Conservation (phyloP, 768 basidiomycete genomes). For the Agaricus sinodeliciosus region DNA sequence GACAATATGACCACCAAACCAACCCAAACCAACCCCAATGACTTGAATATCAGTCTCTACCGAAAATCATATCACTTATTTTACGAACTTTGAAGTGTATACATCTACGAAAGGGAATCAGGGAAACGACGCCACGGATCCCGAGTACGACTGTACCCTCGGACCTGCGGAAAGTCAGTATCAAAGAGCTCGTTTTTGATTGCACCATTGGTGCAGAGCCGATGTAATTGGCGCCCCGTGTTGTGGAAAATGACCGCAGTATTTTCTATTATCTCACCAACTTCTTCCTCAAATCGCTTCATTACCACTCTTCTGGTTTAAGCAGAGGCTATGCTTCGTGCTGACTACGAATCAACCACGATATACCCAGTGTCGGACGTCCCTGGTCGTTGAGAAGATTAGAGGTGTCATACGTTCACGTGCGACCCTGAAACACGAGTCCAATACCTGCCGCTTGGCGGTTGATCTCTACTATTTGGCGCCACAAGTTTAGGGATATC, state of each 20-base stretch:
- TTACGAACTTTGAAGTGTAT: not conserved
- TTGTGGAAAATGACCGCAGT: too few relatives aligned
- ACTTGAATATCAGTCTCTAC: not conserved
- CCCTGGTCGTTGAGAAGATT: too few relatives aligned
- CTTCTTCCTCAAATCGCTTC: not conserved
- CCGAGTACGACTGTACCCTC: not conserved
- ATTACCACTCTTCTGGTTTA: too few relatives aligned
- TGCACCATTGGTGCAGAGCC: not conserved
- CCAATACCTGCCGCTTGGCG: not conserved
- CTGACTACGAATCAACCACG: too few relatives aligned
- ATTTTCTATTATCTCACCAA: too few relatives aligned
- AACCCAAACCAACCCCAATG: not conserved
- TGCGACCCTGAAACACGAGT: constrained; percentile 8
- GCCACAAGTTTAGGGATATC: constrained; percentile 1
- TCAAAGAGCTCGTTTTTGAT: constrained; percentile 1
- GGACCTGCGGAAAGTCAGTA: constrained; percentile 1
- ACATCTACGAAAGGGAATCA: not conserved
- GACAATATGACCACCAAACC: constrained; percentile 1
- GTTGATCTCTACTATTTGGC: not conserved
- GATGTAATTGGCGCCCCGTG: not conserved
- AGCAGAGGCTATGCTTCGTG: too few relatives aligned
- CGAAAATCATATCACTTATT: not conserved
- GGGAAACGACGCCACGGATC: not conserved
- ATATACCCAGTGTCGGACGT: too few relatives aligned
- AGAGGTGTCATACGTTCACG: too few relatives aligned